These are phyloP conservation scores for Apophysomyces variabilis DNA, from an alignment of 371 early-diverging fungal species.

Conservation along the genomic window DNA sequence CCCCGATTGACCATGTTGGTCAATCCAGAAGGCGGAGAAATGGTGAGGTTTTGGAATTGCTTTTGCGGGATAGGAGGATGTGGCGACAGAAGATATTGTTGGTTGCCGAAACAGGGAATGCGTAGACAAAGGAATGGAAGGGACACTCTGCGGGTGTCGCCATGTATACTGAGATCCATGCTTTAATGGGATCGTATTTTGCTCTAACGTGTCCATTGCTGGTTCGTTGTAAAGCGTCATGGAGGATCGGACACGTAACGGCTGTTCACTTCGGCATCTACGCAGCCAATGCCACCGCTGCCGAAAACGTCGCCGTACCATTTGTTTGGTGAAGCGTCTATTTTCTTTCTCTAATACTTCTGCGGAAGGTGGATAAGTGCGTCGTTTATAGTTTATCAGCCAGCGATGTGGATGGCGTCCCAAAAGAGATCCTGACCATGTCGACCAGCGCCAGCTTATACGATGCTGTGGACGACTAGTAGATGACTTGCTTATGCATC, in stretches of 20 bases:
- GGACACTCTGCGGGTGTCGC: slow-evolving; percentile 2
- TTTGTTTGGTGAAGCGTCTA: neutral
- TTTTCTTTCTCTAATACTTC: neutral
- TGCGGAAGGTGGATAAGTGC: neutral
- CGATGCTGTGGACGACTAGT: neutral
- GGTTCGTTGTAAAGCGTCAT: slow-evolving; percentile 3
- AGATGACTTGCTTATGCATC: neutral
- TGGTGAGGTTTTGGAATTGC: slow-evolving; percentile 13
- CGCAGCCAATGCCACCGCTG: slow-evolving; percentile 1
- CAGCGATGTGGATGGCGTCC: neutral
- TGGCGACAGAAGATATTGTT: slow-evolving; percentile 15
- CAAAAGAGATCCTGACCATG: neutral
- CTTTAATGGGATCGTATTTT: neutral
- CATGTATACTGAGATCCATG: neutral
- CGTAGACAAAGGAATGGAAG: neutral
- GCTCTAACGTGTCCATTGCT: neutral
- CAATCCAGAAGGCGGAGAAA: slow-evolving; percentile 23
- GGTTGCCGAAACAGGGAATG: slow-evolving; percentile 13
- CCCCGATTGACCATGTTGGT: slow-evolving; percentile 9
- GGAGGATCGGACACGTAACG: slow-evolving; percentile 1
- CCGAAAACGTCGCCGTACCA: slow-evolving; percentile 4
- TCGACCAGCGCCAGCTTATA: slow-evolving; percentile 1
- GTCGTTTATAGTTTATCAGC: neutral
- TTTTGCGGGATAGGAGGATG: slow-evolving; percentile 16
- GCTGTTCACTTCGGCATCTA: neutral